Percentiles rank a stretch among this genome's conserved stretches.
Conservation (phyloP, 2,329 filamentous ascomycete genomes). For the Trichoderma harzianum region DNA sequence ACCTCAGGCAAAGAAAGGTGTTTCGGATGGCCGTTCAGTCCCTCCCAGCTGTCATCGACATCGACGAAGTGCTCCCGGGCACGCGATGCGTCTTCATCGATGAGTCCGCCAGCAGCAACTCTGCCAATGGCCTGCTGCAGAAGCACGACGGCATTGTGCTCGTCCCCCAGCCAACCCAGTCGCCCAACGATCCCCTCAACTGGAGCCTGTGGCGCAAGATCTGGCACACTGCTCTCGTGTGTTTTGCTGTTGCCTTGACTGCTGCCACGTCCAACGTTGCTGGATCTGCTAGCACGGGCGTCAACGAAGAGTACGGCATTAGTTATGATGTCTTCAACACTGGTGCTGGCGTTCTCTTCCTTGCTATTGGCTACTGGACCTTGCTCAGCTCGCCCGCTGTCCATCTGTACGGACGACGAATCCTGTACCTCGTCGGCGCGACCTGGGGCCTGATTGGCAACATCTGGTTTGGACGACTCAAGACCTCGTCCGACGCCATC, state of each 20-base stretch:
- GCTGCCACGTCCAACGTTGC: slow-evolving; percentile 56
- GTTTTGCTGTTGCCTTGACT: slow-evolving; percentile 52
- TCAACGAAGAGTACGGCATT: slow-evolving; percentile 49
- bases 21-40: slow-evolving; percentile 17
- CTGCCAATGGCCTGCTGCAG: slow-evolving; percentile 25
- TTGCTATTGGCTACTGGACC: slow-evolving; percentile 55
- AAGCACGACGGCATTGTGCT: slow-evolving; percentile 46
- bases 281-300: slow-evolving; percentile 48
- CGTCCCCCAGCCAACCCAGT: slow-evolving; percentile 50
- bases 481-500: slow-evolving; percentile 44
- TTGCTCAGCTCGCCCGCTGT: slow-evolving; percentile 51
- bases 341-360: slow-evolving; percentile 54
- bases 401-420: slow-evolving; percentile 52
- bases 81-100: slow-evolving; percentile 30
- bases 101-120: slow-evolving; percentile 26
- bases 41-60: slow-evolving; percentile 5
- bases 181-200: slow-evolving; percentile 51
- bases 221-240: slow-evolving; percentile 50
- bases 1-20: neutral
- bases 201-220: slow-evolving; percentile 47
- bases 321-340: slow-evolving; percentile 52
- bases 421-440: slow-evolving; percentile 53
- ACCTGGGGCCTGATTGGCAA: slow-evolving; percentile 47
- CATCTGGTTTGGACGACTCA: slow-evolving; percentile 50
- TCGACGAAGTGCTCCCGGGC: slow-evolving; percentile 28